Percentiles rank a stretch among this genome's conserved stretches.
These are phyloP conservation scores for Chaetomium sp. DNA, from an alignment of 2,329 filamentous ascomycete species.

Conservation along the genomic window DNA sequence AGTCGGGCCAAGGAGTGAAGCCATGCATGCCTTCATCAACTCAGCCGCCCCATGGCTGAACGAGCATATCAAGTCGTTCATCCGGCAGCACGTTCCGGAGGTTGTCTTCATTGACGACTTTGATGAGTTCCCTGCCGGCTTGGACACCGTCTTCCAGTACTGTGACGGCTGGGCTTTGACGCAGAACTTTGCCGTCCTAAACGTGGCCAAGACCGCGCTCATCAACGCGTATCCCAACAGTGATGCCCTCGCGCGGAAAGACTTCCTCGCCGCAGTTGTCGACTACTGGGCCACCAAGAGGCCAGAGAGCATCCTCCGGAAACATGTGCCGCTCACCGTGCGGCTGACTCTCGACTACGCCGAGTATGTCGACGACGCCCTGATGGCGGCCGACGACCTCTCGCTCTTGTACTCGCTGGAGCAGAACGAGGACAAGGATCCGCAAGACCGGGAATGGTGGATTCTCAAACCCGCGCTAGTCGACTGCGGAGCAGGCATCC, in stretches of 20 bases:
- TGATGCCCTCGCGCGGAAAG: slow-evolving; percentile 44
- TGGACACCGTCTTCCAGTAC: slow-evolving; percentile 38
- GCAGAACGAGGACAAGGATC: slow-evolving; percentile 38
- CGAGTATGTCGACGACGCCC: slow-evolving; percentile 45
- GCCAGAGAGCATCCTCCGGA: slow-evolving; percentile 39
- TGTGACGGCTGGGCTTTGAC: slow-evolving; percentile 43
- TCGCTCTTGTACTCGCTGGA: slow-evolving; percentile 42
- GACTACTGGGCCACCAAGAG: slow-evolving; percentile 45
- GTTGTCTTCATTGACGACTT: slow-evolving; percentile 39
- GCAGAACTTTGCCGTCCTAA: slow-evolving; percentile 41
- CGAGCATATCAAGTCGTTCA: slow-evolving; percentile 38
- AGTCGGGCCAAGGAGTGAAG: neutral
- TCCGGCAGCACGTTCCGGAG: slow-evolving; percentile 38
- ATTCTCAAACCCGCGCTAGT: slow-evolving; percentile 46
- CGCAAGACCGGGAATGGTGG: slow-evolving; percentile 43
- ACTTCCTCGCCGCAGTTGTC: slow-evolving; percentile 41
- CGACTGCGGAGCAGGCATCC: slow-evolving; percentile 46
- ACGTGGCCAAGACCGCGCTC: slow-evolving; percentile 37
- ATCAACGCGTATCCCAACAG: slow-evolving; percentile 47
- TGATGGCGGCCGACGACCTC: slow-evolving; percentile 44
- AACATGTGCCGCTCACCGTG: slow-evolving; percentile 40
- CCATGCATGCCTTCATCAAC: slow-evolving; percentile 38
- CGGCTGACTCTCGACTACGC: slow-evolving; percentile 43
- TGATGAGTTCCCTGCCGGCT: slow-evolving; percentile 35
- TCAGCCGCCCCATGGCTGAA: slow-evolving; percentile 40